Evolutionary conservation across 2,329 filamentous ascomycete species (phyloP), one percentile per base, ranked within the genome.

Genomic region (Fusarium brachygibbosum): DNA sequence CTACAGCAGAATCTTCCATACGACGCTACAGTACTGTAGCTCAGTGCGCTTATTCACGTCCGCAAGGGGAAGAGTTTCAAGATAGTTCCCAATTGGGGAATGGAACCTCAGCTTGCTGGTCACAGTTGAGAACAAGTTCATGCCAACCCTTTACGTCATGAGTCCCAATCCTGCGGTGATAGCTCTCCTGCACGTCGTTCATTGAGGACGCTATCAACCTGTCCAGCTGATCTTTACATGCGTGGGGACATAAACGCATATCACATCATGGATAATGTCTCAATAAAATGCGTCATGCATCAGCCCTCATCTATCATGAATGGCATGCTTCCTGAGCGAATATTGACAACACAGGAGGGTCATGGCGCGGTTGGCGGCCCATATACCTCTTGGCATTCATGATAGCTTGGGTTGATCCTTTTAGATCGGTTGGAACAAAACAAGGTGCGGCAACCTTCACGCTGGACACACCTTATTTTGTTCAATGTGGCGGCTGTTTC

Each of bases 71-170:
- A 62, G 35, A 54, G 49, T 45, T 58, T 58, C 61, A 54, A 62
- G 42, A 58, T 69, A 58, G 31, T 57, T 52, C 61, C 59, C n/a
- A 53, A 63, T 70, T 19, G 29, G 69, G 64, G 67, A 66, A 66
- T 65, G 46, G 23, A 49, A 45, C 25, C 44, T 56, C 40, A 23
- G 16, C 40, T 40, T 44, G 38, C 19, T 38, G 44, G 40, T 42
- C 54, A 54, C 49, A 54, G 62, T 46, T 21, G 55, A 61, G 38
- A 50, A 49, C 38, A 31, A 31, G 42, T 50, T 48, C 35, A 52
- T 50, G 41, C 58, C 59, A 57, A 66, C 52, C 58, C 35, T 58
- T 63, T 68, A 72, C 72, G 72, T 74, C 72, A 73, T 57, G 38
- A 44, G 25, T 44, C 32, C 62, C 41, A 57, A 50, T 48, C 12